A percentile compares a stretch with the other conserved stretches of the same genome.
phyloP scores from a whole-genome alignment of 495 filamentous ascomycete genomes.

The Lentithecium fluviatile region DNA sequence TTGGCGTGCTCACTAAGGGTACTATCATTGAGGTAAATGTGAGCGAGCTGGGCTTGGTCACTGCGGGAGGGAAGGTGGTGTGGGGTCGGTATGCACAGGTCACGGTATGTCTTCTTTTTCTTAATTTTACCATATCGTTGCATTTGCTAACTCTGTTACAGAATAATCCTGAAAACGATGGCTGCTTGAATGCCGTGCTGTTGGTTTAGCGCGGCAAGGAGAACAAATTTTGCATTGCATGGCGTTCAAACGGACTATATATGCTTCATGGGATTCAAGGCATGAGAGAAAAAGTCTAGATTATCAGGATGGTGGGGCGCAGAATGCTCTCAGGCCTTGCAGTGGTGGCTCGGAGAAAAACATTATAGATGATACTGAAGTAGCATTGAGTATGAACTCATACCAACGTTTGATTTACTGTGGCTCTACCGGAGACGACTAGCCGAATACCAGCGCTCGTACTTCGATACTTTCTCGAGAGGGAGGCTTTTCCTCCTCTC shows the following conservation, averaged over 20 bases:
- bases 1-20: constrained; percentile 91
- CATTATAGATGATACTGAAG: no score
- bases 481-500: no score
- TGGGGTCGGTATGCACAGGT: constrained; percentile 52
- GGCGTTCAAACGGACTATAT: neutral
- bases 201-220: constrained; percentile 5
- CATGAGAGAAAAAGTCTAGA: no score
- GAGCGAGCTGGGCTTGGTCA: constrained; percentile 87
- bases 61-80: constrained; percentile 79
- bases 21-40: constrained; percentile 89
- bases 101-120: constrained; percentile 1
- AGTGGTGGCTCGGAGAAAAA: no score
- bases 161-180: constrained; percentile 47
- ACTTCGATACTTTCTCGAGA: no score
- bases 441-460: no score
- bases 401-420: no score
- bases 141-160: constrained; percentile 64
- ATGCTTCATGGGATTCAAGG: no score
- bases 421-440: no score
- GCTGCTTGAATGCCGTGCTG: constrained; percentile 67
- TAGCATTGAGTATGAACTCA: no score
- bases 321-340: no score
- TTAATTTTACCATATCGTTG: constrained; percentile 3
- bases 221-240: neutral
- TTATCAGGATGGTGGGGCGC: no score